Conservation (phyloP, 768 basidiomycete genomes). For the Phaffia tasmanica region DNA sequence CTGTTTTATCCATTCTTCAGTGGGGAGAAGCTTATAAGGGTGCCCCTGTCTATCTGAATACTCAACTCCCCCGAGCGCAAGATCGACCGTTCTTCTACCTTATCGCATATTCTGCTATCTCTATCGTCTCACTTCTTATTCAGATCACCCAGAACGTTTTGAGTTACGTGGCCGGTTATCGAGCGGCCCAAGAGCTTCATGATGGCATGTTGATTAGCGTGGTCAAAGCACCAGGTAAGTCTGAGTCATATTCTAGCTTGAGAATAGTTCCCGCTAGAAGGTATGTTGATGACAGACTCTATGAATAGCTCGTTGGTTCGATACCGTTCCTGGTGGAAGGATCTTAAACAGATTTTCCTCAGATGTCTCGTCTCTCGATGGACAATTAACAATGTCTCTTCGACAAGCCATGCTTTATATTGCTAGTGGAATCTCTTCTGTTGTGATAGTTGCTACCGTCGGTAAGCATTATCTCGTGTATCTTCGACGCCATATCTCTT, state of each 20-base stretch:
- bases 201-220: constrained; percentile 8
- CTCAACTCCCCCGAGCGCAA: constrained; percentile 7
- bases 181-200: constrained; percentile 7
- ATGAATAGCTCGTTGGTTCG: constrained; percentile 61
- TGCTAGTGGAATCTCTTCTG: constrained; percentile 54
- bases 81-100: constrained; percentile 19
- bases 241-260: neutral
- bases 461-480: too few relatives aligned
- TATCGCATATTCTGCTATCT: constrained; percentile 2
- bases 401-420: constrained; percentile 49
- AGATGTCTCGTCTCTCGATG: constrained; percentile 67
- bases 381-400: constrained; percentile 50
- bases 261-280: neutral
- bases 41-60: constrained; percentile 2
- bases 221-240: neutral
- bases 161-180: constrained; percentile 9
- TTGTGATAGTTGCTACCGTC: constrained; percentile 45
- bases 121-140: constrained; percentile 3
- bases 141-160: neutral
- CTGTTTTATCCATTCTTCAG: neutral
- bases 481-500: neutral
- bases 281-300: constrained; percentile 49
- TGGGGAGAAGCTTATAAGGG: constrained; percentile 3
- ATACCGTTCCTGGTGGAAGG: constrained; percentile 61
- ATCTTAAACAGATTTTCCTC: constrained; percentile 75